Evolutionary conservation across 2,329 filamentous ascomycete species (phyloP), one percentile per base, ranked within the genome.

Genomic region (Fusarium multiceps): DNA sequence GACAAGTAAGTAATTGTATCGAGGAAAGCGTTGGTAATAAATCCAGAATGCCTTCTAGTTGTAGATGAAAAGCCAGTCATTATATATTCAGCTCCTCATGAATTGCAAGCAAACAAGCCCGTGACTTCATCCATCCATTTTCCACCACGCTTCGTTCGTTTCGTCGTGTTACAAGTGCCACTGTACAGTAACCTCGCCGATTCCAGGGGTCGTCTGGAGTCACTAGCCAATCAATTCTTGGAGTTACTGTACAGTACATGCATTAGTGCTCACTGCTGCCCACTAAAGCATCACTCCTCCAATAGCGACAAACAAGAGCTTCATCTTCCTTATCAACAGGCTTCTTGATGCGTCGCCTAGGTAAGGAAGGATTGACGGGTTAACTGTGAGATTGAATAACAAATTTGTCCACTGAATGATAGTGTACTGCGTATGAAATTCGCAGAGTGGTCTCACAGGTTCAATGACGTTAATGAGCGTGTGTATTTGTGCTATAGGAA

Each of bases 181-280:
- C 53, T 59, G 62, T 30, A 59, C 60, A 64, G 60, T 65, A 59
- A 56, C 48, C 20, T 4, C 0, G 53, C 7, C 10, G 57, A 62
- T 55, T 11, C 8, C 13, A 25, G 25, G 30, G 20, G 10, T 46
- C 10, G 34, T 14, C 13, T 2, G 5, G 0, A 7, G 6, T 3
- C 7, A 21, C n/a, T 13, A 14, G 3, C 62, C 60, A 65, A 59
- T 65, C 9, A 46, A 25, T 13, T 4, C 7, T 18, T 47, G 8
- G 1, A 12, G 20, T 37, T 51, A 65, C 62, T 65, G 60, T 65
- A 65, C 62, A 65, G 62, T 65, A 41, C 20, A 42, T 8, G 53
- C 62, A 59, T 65, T 65, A 65, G 62, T 23, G 60, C 51, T 46
- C 16, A 63, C 57, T 16, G 3, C 14, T 4, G 16, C 13, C 25